phyloP scores from a whole-genome alignment of 1,284 basidiomycete species.

The Fomitopsis schrenkii region DNA sequence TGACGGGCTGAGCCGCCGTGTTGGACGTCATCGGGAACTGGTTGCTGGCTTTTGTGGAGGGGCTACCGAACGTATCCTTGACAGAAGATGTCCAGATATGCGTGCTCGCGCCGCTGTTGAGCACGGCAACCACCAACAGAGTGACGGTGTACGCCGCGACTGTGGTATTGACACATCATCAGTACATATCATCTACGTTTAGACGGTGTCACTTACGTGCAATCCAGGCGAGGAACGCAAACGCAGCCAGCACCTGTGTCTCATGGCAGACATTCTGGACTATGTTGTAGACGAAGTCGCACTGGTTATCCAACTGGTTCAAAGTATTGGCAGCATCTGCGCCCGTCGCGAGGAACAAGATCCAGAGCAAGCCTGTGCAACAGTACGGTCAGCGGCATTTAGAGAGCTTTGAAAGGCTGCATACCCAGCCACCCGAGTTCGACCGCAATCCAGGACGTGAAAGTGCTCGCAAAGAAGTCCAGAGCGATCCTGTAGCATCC shows the following conservation, averaged over 20 bases:
- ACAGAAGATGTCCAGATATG: constrained; percentile 16
- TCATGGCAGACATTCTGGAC: constrained; percentile 17
- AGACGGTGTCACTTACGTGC: constrained; percentile 6
- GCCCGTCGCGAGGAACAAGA: constrained; percentile 17
- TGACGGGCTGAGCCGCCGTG: neutral
- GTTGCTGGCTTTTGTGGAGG: neutral
- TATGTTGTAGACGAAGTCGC: constrained; percentile 11
- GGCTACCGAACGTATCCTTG: constrained; percentile 1
- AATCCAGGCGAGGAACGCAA: constrained; percentile 19
- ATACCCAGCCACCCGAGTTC: constrained; percentile 25
- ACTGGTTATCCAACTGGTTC: neutral
- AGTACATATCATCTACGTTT: neutral
- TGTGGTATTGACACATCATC: neutral
- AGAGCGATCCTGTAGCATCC: constrained; percentile 15
- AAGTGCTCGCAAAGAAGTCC: constrained; percentile 18
- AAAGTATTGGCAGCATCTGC: constrained; percentile 9
- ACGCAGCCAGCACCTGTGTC: constrained; percentile 18
- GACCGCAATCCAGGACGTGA: constrained; percentile 25
- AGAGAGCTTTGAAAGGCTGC: neutral
- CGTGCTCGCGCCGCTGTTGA: constrained; percentile 9
- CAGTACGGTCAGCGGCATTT: neutral
- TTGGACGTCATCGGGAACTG: constrained; percentile 2
- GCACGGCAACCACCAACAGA: constrained; percentile 14
- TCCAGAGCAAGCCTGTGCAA: constrained; percentile 14
- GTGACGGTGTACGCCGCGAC: constrained; percentile 15